These are phyloP conservation scores for Suhomyces prunicola DNA, from an alignment of 805 yeast species.

Conservation along the genomic window DNA sequence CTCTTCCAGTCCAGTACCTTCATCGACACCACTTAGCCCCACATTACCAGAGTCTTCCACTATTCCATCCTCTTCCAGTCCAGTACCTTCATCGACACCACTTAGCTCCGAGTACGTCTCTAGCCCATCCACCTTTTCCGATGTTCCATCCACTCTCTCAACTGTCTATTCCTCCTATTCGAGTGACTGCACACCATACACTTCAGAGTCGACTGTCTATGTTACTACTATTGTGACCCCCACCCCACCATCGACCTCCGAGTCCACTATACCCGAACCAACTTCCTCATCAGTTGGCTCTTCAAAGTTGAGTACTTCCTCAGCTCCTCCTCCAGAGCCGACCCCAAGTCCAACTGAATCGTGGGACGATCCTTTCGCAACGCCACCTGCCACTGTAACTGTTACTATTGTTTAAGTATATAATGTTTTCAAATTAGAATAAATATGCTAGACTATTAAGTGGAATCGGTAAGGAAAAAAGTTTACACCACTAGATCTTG, in stretches of 20 bases:
- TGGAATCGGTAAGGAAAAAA: no score
- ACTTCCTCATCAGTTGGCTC: background rate
- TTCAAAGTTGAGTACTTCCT: background rate
- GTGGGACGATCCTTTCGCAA: background rate
- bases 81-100: background rate
- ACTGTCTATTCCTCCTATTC: background rate
- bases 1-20: background rate
- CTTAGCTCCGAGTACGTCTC: background rate
- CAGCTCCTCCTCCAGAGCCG: background rate
- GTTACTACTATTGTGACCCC: background rate
- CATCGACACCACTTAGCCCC: background rate
- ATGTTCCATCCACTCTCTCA: background rate
- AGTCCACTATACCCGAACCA: background rate
- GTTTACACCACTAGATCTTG: constrained; percentile 9
- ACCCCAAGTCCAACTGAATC: background rate
- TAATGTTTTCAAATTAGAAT: background rate
- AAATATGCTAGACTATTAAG: background rate
- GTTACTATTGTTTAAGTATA: background rate
- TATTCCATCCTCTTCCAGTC: background rate
- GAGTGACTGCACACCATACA: background rate
- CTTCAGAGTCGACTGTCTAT: background rate
- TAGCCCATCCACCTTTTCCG: background rate
- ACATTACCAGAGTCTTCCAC: background rate
- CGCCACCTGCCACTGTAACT: background rate
- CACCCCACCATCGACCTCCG: background rate